Percentiles rank a stretch among this genome's conserved stretches.
Conservation (phyloP, 2,329 filamentous ascomycete species). For the Triangularia verruculosa region DNA sequence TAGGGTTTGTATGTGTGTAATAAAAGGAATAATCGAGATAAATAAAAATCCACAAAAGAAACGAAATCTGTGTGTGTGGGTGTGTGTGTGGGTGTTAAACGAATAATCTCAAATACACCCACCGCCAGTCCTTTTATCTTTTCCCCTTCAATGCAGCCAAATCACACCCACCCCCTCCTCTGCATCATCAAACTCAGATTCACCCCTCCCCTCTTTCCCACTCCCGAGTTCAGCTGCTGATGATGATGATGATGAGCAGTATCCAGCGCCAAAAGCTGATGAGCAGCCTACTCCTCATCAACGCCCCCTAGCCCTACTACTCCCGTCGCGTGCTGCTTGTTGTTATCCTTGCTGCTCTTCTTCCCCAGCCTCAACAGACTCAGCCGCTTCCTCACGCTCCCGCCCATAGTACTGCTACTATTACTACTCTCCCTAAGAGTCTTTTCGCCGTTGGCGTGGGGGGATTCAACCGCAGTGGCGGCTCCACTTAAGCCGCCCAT, state of each 20-base stretch:
- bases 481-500: conserved; percentile 2
- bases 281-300: conserved; percentile 45
- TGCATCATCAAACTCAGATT: background rate
- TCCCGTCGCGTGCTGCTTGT: background rate
- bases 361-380: conserved; percentile 74
- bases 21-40: background rate
- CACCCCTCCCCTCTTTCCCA: background rate
- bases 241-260: background rate
- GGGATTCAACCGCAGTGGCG: background rate
- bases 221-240: background rate
- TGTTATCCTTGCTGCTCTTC: conserved; percentile 55
- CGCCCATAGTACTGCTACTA: conserved; percentile 32
- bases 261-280: background rate
- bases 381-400: conserved; percentile 72
- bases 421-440: conserved; percentile 8
- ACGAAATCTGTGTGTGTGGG: too few species aligned
- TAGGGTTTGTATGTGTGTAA: background rate
- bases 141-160: background rate
- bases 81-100: too few species aligned
- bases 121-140: background rate
- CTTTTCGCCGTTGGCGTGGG: background rate
- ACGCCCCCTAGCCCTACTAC: conserved; percentile 34
- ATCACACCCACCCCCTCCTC: background rate
- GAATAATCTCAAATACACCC: background rate
- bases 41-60: background rate